Conservation (phyloP, 2,329 filamentous ascomycete genomes). For the Alternaria incomplexa region DNA sequence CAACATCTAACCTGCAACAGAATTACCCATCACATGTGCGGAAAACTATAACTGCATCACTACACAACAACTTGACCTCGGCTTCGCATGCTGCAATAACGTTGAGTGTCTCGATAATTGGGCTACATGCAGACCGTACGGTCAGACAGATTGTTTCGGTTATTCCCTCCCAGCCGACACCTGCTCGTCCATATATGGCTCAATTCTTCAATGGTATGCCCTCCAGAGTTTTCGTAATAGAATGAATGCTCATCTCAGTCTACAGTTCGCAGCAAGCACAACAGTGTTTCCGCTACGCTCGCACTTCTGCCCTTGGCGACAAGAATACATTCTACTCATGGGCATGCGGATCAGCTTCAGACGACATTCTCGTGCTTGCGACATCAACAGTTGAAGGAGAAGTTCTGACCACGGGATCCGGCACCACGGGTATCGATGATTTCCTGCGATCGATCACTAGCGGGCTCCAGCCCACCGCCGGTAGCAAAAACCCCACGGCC, state of each 20-base stretch:
- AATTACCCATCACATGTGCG: constrained; percentile 9
- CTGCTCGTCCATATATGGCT: constrained; percentile 2
- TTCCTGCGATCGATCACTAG: not conserved
- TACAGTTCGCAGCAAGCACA: constrained; percentile 5
- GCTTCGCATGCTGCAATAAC: constrained; percentile 11
- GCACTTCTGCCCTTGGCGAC: not conserved
- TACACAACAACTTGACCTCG: not conserved
- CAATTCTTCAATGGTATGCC: constrained; percentile 6
- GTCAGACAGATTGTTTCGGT: constrained; percentile 2
- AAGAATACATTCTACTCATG: constrained; percentile 1
- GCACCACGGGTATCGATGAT: not conserved
- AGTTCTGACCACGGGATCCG: not conserved
- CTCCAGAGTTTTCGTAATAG: not conserved
- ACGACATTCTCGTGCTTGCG: constrained; percentile 5
- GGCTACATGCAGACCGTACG: constrained; percentile 2
- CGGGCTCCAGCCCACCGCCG: not conserved
- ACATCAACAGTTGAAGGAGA: not conserved
- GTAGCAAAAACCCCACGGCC: not conserved
- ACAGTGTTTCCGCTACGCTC: constrained; percentile 5
- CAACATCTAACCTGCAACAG: not conserved
- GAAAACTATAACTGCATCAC: constrained; percentile 9
- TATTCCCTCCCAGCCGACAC: not conserved
- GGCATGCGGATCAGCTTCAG: constrained; percentile 5
- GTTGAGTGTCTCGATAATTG: constrained; percentile 5
- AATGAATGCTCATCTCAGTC: not conserved